A percentile compares a stretch with the other conserved stretches of the same genome.
Evolutionary conservation across 768 basidiomycete genomes (phyloP).

Genomic region (Filobasidium wieringae): DNA sequence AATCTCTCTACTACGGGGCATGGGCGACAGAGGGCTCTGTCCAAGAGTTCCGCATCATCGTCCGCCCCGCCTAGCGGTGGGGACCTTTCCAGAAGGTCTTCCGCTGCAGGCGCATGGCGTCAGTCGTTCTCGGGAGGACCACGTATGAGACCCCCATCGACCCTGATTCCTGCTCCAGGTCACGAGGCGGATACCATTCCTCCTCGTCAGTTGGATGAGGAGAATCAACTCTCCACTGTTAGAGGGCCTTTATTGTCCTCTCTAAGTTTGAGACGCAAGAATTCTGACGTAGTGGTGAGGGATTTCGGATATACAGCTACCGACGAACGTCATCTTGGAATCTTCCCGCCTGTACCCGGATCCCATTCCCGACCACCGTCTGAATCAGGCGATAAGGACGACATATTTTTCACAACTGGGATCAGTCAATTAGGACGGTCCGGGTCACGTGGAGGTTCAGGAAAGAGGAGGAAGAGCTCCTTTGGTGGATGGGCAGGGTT

Average conservation of each 20-base stretch:
- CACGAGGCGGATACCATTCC: slow-evolving; percentile 12
- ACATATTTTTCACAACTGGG: neutral
- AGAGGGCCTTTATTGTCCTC: neutral
- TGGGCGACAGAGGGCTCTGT: neutral
- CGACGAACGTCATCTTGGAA: neutral
- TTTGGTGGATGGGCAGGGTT: neutral
- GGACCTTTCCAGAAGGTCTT: neutral
- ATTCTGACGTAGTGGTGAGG: neutral
- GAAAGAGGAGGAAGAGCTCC: neutral
- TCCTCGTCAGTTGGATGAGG: neutral
- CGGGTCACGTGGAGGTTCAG: neutral
- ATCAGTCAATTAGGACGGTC: neutral
- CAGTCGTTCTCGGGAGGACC: neutral
- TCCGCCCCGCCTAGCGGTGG: neutral
- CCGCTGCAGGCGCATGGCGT: neutral
- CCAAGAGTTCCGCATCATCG: neutral
- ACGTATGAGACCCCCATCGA: slow-evolving; percentile 7
- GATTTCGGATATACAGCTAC: neutral
- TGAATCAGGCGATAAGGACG: slow-evolving; percentile 6
- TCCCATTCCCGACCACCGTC: neutral
- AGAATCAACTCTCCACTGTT: neutral
- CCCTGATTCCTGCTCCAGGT: slow-evolving; percentile 12
- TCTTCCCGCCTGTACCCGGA: slow-evolving; percentile 4
- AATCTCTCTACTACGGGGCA: neutral
- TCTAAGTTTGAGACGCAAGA: neutral